A percentile compares a stretch with the other conserved stretches of the same genome.
Evolutionary conservation across 352 stramenopile species (phyloP).

Genomic region (Phytopythium kandeliae): DNA sequence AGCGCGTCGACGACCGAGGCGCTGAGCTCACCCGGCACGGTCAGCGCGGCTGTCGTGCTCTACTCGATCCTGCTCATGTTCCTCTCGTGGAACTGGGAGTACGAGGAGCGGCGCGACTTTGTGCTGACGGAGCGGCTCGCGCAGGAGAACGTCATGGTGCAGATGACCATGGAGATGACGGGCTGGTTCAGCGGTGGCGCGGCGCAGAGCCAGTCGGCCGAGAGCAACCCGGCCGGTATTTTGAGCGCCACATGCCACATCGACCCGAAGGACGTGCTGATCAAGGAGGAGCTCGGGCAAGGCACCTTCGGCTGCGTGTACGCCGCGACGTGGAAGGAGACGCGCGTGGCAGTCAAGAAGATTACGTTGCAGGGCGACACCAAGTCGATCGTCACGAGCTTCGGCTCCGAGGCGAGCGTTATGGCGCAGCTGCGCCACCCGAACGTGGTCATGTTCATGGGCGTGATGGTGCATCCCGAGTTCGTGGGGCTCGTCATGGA

Average conservation of each 20-base stretch:
- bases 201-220: conserved; percentile 39
- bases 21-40: conserved; percentile 60
- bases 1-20: conserved; percentile 20
- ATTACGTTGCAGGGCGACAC: conserved; percentile 76
- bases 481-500: conserved; percentile 88
- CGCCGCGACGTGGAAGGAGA: conserved; percentile 76
- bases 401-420: conserved; percentile 73
- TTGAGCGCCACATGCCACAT: conserved; percentile 82
- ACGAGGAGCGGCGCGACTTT: conserved; percentile 83
- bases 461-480: conserved; percentile 83
- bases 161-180: conserved; percentile 89
- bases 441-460: conserved; percentile 90
- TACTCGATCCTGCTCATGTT: conserved; percentile 80
- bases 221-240: conserved; percentile 39
- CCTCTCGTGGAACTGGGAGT: conserved; percentile 85
- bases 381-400: conserved; percentile 79
- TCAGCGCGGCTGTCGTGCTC: conserved; percentile 63
- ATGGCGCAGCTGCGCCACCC: conserved; percentile 81
- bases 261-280: conserved; percentile 71
- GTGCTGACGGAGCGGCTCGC: conserved; percentile 75
- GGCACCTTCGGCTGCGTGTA: conserved; percentile 79
- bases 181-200: conserved; percentile 80
- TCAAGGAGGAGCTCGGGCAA: conserved; percentile 75
- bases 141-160: conserved; percentile 82
- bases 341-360: conserved; percentile 78